These are phyloP conservation scores for Helminthosporium solani DNA, from an alignment of 2,329 filamentous ascomycete genomes.

Conservation along the genomic window DNA sequence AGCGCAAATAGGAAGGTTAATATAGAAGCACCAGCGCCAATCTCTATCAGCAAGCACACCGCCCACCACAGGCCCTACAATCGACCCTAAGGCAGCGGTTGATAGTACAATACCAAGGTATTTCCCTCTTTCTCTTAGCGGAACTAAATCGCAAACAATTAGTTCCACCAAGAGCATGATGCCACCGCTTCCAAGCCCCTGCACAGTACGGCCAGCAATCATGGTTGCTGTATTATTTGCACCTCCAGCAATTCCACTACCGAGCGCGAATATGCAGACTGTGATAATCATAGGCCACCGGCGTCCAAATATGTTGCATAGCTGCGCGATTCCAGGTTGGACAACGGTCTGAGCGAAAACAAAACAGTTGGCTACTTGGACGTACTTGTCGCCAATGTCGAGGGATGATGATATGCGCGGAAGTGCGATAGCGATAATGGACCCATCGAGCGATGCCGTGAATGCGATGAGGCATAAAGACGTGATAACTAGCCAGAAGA, in stretches of 20 bases:
- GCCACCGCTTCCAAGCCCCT: conserved; percentile 52
- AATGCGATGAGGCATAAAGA: conserved; percentile 27
- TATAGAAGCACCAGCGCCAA: conserved; percentile 49
- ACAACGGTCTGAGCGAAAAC: conserved; percentile 31
- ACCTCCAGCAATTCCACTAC: conserved; percentile 54
- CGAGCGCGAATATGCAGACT: conserved; percentile 51
- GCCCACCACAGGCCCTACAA: conserved; percentile 17
- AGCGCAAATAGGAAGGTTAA: conserved; percentile 25
- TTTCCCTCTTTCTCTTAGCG: conserved; percentile 24
- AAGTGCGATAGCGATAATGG: conserved; percentile 22
- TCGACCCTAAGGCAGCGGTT: conserved; percentile 5
- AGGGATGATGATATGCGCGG: conserved; percentile 5
- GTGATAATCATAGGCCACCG: conserved; percentile 34
- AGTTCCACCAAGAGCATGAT: conserved; percentile 47
- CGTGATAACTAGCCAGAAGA: conserved; percentile 32
- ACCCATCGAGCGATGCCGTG: conserved; percentile 28
- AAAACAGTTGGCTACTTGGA: conserved; percentile 39
- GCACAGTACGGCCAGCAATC: conserved; percentile 55
- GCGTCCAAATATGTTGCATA: conserved; percentile 42
- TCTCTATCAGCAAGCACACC: conserved; percentile 23
- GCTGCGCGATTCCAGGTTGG: conserved; percentile 1
- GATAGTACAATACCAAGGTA: conserved; percentile 25
- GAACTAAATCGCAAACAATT: conserved; percentile 46
- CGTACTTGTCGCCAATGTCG: conserved; percentile 19
- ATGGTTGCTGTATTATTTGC: conserved; percentile 49